Evolutionary conservation across 2,329 filamentous ascomycete genomes (phyloP), one percentile per base, ranked within the genome.

Genomic region (Fusarium torreyae): DNA sequence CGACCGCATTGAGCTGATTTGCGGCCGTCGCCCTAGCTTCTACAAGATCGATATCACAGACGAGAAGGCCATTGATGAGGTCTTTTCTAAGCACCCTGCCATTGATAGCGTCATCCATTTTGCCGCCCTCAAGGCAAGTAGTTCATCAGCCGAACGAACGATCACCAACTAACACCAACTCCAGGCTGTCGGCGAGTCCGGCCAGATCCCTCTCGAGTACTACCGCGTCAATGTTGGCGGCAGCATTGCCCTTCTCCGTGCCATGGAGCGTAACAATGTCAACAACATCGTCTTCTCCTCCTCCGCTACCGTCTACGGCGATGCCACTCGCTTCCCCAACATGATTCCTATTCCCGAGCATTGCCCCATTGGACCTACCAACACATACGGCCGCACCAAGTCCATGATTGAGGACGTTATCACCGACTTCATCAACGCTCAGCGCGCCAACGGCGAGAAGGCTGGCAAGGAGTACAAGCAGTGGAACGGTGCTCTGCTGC

Each of bases 71-170:
- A 87, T 99, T 61, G 93, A 98, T 79, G 90, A 91, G 76, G 92
- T 98, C 75, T 98, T 99, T 78, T 86, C 88, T 68, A 92, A 92
- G 77, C 92, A 98, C 82, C 94, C 94, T 52, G 91, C 93, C 77
- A 98, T 99, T 77, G 94, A 98, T 87, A 97, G 93, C 79, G 96
- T 98, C 71, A 98, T 99, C 76, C 96, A 99, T 86, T 99, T 99
- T 79, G 97, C 96, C 69, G 96, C 96, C 24, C 88, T 99, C 74
- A 99, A 99, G 92, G 93, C 92, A 82, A 74, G 83, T 75, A 46
- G 20, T 38, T 26, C 20, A 28, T 31, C 46, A 9, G 7, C 17
- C 40, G 5, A 31, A 10, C 28, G 7, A 22, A 33, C 45, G 8
- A 40, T 18, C n/a, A 36, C 7, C 22, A 8, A 44, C 64, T 74